Percentiles rank a stretch among this genome's conserved stretches.
These are phyloP conservation scores for Podospora anserina DNA, from an alignment of 495 filamentous ascomycete species.

Conservation along the genomic window DNA sequence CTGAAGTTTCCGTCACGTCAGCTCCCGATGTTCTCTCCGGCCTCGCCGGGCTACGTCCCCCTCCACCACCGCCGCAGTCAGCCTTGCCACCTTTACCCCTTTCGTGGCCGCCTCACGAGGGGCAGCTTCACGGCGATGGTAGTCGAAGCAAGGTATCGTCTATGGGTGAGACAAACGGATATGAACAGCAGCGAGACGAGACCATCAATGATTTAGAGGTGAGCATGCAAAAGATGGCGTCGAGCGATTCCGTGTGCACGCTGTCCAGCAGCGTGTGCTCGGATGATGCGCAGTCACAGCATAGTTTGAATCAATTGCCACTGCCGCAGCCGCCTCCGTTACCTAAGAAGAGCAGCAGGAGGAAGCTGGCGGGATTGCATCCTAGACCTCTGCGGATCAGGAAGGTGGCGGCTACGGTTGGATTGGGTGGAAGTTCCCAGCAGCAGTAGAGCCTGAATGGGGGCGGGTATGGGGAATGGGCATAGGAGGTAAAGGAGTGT, in stretches of 20 bases:
- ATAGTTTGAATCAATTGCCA: not conserved
- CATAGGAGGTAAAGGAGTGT: not conserved
- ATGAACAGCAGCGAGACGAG: not conserved
- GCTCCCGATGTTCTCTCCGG: not conserved
- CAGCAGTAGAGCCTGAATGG: not conserved
- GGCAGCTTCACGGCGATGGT: not conserved
- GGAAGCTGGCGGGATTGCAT: constrained; percentile 5
- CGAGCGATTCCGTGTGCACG: not conserved
- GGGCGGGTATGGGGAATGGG: not conserved
- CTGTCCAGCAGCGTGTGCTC: constrained; percentile 3
- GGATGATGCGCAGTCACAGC: not conserved
- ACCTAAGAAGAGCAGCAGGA: constrained; percentile 11
- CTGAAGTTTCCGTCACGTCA: not conserved
- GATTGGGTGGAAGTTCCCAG: not conserved
- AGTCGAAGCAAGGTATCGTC: not conserved
- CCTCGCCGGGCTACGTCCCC: not conserved
- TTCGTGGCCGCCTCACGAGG: not conserved
- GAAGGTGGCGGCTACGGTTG: not conserved
- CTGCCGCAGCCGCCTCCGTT: not conserved
- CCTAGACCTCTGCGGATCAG: constrained; percentile 7
- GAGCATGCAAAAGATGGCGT: not conserved
- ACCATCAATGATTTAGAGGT: not conserved
- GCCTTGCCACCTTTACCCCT: not conserved
- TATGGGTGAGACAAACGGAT: not conserved
- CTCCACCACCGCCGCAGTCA: not conserved